Evolutionary conservation across 441 rosid genomes (phyloP), one percentile per base, ranked within the genome.

Genomic region (Erodium trifolium): DNA sequence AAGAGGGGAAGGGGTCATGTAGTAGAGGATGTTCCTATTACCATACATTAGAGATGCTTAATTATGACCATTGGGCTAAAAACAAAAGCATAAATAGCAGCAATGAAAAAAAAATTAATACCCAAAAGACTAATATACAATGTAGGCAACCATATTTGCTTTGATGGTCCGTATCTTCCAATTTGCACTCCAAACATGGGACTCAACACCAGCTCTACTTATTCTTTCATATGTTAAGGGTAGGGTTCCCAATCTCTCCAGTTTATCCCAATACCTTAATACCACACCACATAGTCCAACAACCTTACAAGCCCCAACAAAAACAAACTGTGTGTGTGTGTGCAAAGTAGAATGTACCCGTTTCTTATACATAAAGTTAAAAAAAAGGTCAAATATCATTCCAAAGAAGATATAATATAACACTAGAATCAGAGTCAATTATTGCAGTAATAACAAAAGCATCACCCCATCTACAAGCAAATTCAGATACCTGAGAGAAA

Each of bases 401-500:
- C 47, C 47, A 41, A 41, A 41, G 47, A 41, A 41, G 12, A 3
- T 5, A 41, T 41, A 41, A 41, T 7, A 6, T 8, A 41, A 41
- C 47, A 41, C 47, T 41, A 41, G 47, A 41, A 41, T 41, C 47
- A 41, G 47, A 41, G 47, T 41, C 11, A 41, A 11, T 41, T 41
- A 41, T 53, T 31, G 18, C 19, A n/a, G 60, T 53, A 53, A 53
- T 53, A 16, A 23, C 31, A 14, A 43, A 16, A 68, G 19, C 6
- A 55, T 35, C 16, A 37, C 11, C 59, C 71, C 19, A 45, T 51
- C 9, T 12, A 17, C 5, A 73, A 66, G 47, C 47, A 71, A 69
- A 78, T 18, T 37, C 3, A 68, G 67, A 67, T 67, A 93, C 99
- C 96, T 94, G 98, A 73, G 87, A 84, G 74, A 94, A 94, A 72